phyloP scores from a whole-genome alignment of 1,284 basidiomycete genomes.

The Ustilago trichophora region DNA sequence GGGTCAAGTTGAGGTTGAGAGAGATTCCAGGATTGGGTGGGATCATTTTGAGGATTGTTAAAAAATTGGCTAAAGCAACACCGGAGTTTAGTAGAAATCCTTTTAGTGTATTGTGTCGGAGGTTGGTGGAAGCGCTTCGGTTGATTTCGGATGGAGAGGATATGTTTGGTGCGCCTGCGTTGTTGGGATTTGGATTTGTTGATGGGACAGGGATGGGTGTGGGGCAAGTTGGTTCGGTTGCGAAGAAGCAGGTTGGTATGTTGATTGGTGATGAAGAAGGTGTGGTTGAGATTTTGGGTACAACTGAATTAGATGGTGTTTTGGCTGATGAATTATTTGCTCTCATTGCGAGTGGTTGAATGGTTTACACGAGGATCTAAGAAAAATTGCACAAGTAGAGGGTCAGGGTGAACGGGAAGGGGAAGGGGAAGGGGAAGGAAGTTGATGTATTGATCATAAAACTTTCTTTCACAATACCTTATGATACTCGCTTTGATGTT shows the following conservation, averaged over 20 bases:
- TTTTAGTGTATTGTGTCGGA: conserved; percentile 76
- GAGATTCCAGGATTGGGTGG: conserved; percentile 67
- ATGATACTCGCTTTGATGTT: too few relatives aligned
- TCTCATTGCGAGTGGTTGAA: conserved; percentile 26
- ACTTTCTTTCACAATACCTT: too few relatives aligned
- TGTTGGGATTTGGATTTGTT: conserved; percentile 51
- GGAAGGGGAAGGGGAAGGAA: too few relatives aligned
- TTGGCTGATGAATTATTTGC: conserved; percentile 38
- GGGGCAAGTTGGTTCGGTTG: background rate
- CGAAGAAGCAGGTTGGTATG: conserved; percentile 36
- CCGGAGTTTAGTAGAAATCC: conserved; percentile 71
- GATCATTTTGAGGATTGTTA: conserved; percentile 68
- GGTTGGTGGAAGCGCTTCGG: conserved; percentile 84
- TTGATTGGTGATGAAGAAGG: conserved; percentile 39
- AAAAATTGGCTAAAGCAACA: conserved; percentile 68
- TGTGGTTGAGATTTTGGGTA: conserved; percentile 40
- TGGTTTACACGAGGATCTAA: too few relatives aligned
- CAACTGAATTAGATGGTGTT: conserved; percentile 34
- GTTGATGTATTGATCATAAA: too few relatives aligned
- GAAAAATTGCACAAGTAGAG: too few relatives aligned
- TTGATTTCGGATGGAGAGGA: conserved; percentile 82
- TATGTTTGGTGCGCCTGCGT: conserved; percentile 73
- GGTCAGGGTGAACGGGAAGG: too few relatives aligned
- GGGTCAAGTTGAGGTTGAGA: conserved; percentile 77
- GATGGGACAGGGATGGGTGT: conserved; percentile 5